Evolutionary conservation across 2,329 filamentous ascomycete genomes (phyloP).

Genomic region (Ophiostoma piceae): DNA sequence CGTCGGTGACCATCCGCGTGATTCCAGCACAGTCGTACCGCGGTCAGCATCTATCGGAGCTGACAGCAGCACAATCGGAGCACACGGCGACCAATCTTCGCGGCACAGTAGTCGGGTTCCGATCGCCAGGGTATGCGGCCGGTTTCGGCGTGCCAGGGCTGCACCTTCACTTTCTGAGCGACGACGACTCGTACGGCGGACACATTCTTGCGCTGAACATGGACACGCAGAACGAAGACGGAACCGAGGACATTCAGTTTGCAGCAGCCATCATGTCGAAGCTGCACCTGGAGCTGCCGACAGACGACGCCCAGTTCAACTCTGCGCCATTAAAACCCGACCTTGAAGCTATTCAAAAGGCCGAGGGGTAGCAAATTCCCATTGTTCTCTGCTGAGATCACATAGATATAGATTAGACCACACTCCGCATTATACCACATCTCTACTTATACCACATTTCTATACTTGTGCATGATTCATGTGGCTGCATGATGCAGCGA

Average conservation of each 20-base stretch:
- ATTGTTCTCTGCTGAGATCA: too few species aligned
- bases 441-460: neutral
- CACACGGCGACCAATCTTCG: constrained; percentile 1
- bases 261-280: constrained; percentile 10
- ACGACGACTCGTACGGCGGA: constrained; percentile 4
- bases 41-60: constrained; percentile 1
- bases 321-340: neutral
- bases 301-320: neutral
- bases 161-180: constrained; percentile 16
- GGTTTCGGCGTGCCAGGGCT: constrained; percentile 11
- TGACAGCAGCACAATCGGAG: neutral
- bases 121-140: constrained; percentile 6
- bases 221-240: neutral
- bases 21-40: neutral
- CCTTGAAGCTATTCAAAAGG: constrained; percentile 4
- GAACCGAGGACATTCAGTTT: neutral
- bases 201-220: constrained; percentile 8
- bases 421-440: neutral
- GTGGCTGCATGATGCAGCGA: neutral
- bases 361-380: constrained; percentile 13
- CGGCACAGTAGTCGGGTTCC: constrained; percentile 14
- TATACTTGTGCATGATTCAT: neutral
- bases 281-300: constrained; percentile 13
- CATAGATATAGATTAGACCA: neutral
- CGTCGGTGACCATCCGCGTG: constrained; percentile 9